Conservation (phyloP, 305 asterid species). For the Galium porrigens region DNA sequence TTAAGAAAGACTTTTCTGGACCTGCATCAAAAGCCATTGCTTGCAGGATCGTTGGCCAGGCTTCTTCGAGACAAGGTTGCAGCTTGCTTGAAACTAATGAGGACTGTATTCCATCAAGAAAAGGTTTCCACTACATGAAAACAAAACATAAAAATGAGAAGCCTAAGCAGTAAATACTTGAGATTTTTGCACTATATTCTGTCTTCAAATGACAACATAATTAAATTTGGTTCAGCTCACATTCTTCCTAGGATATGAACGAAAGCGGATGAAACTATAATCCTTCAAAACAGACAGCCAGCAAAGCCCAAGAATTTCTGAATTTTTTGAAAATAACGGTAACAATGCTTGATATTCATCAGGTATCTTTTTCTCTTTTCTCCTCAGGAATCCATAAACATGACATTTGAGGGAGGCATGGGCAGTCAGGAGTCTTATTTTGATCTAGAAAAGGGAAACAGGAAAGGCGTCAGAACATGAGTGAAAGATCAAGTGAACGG, state of each 20-base stretch:
- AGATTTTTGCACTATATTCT: neutral
- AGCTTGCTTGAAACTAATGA: conserved; percentile 57
- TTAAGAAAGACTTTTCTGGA: conserved; percentile 36
- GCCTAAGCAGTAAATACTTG: conserved; percentile 7
- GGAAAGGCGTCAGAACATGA: conserved; percentile 5
- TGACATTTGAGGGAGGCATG: conserved; percentile 95
- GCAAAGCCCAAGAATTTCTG: conserved; percentile 58
- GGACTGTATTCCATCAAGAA: conserved; percentile 93
- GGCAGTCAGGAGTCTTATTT: conserved; percentile 84
- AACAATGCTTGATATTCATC: conserved; percentile 63
- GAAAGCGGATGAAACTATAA: conserved; percentile 54
- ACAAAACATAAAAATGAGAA: conserved; percentile 15
- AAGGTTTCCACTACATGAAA: conserved; percentile 74
- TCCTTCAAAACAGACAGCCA: conserved; percentile 90
- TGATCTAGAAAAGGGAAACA: conserved; percentile 47
- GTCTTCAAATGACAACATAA: neutral
- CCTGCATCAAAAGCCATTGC: conserved; percentile 89
- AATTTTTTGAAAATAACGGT: conserved; percentile 74
- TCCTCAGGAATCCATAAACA: conserved; percentile 57
- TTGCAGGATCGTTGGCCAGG: conserved; percentile 91
- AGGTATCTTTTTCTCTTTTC: conserved; percentile 52
- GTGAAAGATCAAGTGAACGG: conserved; percentile 1
- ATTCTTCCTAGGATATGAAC: conserved; percentile 38
- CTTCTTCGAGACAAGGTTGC: conserved; percentile 84
- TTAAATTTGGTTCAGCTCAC: conserved; percentile 39